Percentiles rank a stretch among this genome's conserved stretches.
Conservation (phyloP, 257 asterid species). For the Ehretia macrophylla region DNA sequence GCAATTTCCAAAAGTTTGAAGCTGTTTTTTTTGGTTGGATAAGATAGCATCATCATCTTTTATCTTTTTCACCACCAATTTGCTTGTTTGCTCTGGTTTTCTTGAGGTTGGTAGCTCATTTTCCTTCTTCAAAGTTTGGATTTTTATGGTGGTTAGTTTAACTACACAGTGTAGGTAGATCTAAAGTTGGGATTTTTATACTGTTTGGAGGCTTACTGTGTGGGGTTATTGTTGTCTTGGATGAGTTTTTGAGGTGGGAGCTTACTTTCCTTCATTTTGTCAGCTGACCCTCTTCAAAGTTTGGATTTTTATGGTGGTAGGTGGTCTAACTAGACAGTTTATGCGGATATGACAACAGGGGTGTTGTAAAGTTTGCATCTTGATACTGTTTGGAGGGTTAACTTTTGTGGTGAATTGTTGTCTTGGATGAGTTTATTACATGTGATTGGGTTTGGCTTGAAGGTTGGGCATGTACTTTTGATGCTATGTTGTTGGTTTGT, state of each 20-base stretch:
- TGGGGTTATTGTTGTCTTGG: conserved; percentile 17
- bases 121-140: conserved; percentile 20
- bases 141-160: conserved; percentile 16
- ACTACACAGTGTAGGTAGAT: conserved; percentile 13
- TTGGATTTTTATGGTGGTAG: conserved; percentile 17
- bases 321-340: conserved; percentile 10
- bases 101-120: conserved; percentile 13
- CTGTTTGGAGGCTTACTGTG: conserved; percentile 17
- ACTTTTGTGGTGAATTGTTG: conserved; percentile 12
- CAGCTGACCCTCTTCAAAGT: conserved; percentile 12
- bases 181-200: conserved; percentile 9
- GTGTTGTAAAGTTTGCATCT: conserved; percentile 13
- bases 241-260: conserved; percentile 46
- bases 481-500: conserved; percentile 70
- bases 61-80: conserved; percentile 1
- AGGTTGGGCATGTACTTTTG: conserved; percentile 72
- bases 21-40: conserved; percentile 52
- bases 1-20: conserved; percentile 28
- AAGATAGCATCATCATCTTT: conserved; percentile 34
- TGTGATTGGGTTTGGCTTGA: conserved; percentile 74
- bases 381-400: conserved; percentile 17
- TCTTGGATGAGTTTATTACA: conserved; percentile 72
- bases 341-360: conserved; percentile 19
- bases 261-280: conserved; percentile 3
- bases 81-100: conserved; percentile 16